phyloP scores from a whole-genome alignment of 2,329 filamentous ascomycete species.

The Ophiobolus disseminans region DNA sequence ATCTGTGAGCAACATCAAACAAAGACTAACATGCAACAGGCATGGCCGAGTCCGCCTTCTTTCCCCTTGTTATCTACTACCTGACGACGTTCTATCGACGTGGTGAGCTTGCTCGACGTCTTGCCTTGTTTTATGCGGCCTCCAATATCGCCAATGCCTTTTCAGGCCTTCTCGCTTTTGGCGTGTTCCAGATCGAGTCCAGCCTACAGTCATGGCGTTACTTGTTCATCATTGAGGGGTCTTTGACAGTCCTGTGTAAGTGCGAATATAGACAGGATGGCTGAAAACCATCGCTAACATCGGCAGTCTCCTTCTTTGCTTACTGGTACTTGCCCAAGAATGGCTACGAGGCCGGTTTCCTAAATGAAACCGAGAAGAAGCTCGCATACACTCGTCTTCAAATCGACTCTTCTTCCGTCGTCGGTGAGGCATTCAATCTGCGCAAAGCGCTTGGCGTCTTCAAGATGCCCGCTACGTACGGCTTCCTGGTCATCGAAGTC shows the following conservation, averaged over 20 bases:
- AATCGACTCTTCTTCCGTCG: constrained; percentile 72
- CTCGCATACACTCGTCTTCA: constrained; percentile 77
- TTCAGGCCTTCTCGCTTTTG: constrained; percentile 65
- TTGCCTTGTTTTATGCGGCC: constrained; percentile 78
- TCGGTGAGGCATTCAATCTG: constrained; percentile 63
- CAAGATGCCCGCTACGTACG: constrained; percentile 61
- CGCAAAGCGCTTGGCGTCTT: constrained; percentile 61
- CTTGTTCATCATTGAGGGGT: constrained; percentile 68
- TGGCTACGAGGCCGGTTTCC: constrained; percentile 69
- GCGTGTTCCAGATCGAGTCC: constrained; percentile 64
- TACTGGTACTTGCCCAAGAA: constrained; percentile 73
- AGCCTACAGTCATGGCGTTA: constrained; percentile 68
- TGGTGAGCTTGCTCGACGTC: constrained; percentile 71
- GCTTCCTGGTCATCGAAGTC: constrained; percentile 64
- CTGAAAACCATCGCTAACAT: not conserved
- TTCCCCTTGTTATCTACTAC: constrained; percentile 72
- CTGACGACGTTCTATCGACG: constrained; percentile 70
- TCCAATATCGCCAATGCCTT: constrained; percentile 76
- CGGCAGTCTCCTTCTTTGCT: constrained; percentile 62
- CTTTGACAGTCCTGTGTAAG: constrained; percentile 62
- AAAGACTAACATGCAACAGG: constrained; percentile 29
- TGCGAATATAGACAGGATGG: not conserved
- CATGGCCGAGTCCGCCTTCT: constrained; percentile 72
- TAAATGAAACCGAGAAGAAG: constrained; percentile 69
- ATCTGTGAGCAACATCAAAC: not conserved